These are phyloP conservation scores for Eucalyptus cloeziana DNA, from an alignment of 345 rosid genomes.

Conservation along the genomic window DNA sequence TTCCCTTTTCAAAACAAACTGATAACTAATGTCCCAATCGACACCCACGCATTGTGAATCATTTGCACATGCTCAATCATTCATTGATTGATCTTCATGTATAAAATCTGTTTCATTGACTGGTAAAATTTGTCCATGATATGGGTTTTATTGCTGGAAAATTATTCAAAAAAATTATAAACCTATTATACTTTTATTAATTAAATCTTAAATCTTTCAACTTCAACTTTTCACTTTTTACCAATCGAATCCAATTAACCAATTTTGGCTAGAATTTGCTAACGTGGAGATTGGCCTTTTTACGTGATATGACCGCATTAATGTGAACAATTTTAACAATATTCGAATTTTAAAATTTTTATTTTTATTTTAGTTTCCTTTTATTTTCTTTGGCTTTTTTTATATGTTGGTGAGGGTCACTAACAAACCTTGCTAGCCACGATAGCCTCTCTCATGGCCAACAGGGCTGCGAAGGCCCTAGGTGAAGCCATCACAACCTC, in stretches of 20 bases:
- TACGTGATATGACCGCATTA: rapidly evolving
- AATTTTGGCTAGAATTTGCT: too few relatives aligned
- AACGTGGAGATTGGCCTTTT: rapidly evolving
- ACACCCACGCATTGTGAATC: rapidly evolving
- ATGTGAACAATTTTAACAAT: too few relatives aligned
- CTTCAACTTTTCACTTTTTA: background rate
- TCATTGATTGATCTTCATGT: background rate
- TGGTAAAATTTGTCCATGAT: background rate
- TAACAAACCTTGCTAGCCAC: rapidly evolving
- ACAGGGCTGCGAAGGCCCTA: rapidly evolving
- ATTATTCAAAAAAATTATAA: background rate
- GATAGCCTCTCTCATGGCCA: rapidly evolving
- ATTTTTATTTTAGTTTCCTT: too few relatives aligned
- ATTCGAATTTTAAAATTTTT: too few relatives aligned
- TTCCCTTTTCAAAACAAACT: background rate
- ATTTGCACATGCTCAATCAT: background rate
- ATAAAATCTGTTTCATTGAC: background rate
- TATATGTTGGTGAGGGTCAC: too few relatives aligned
- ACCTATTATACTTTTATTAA: too few relatives aligned
- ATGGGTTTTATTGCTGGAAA: background rate
- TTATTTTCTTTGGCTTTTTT: too few relatives aligned
- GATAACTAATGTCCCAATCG: background rate
- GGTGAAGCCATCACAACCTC: background rate
- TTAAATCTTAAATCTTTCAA: too few relatives aligned
- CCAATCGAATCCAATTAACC: rapidly evolving